Evolutionary conservation across 2,329 filamentous ascomycete genomes (phyloP).

Genomic region (Tympanopsis confertula): DNA sequence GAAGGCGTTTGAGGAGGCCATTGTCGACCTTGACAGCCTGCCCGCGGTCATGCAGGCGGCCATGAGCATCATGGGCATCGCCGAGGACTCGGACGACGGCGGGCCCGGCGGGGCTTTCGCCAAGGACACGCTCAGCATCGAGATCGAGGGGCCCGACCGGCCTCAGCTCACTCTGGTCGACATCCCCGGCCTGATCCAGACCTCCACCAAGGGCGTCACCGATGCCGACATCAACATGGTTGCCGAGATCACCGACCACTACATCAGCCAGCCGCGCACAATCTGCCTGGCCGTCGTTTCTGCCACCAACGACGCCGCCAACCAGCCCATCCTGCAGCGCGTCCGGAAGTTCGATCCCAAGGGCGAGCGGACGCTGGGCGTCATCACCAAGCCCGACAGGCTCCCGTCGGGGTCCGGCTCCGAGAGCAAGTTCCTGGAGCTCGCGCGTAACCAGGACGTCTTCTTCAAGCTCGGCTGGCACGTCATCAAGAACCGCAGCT

Average conservation of each 20-base stretch:
- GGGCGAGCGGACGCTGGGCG: slow-evolving; percentile 35
- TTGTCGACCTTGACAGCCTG: neutral
- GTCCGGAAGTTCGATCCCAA: slow-evolving; percentile 28
- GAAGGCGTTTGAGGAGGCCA: neutral
- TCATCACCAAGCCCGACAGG: slow-evolving; percentile 46
- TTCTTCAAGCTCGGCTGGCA: slow-evolving; percentile 4
- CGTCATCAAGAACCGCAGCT: neutral
- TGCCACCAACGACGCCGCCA: slow-evolving; percentile 34
- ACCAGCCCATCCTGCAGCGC: slow-evolving; percentile 36
- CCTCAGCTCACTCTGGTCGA: neutral
- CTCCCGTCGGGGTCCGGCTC: slow-evolving; percentile 18
- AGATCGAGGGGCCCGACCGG: neutral
- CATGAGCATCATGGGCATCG: neutral
- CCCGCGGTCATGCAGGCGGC: neutral
- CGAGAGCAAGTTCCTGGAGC: slow-evolving; percentile 7
- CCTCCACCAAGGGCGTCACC: neutral
- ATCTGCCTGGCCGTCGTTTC: slow-evolving; percentile 32
- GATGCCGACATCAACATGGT: neutral
- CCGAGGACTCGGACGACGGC: neutral
- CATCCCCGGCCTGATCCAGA: neutral
- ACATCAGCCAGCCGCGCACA: neutral
- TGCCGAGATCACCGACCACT: neutral
- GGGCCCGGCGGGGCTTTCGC: neutral
- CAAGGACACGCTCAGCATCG: neutral
- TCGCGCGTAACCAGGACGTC: slow-evolving; percentile 11